Conservation (phyloP, 2,329 filamentous ascomycete species). For the Paecilomyces sp. region DNA sequence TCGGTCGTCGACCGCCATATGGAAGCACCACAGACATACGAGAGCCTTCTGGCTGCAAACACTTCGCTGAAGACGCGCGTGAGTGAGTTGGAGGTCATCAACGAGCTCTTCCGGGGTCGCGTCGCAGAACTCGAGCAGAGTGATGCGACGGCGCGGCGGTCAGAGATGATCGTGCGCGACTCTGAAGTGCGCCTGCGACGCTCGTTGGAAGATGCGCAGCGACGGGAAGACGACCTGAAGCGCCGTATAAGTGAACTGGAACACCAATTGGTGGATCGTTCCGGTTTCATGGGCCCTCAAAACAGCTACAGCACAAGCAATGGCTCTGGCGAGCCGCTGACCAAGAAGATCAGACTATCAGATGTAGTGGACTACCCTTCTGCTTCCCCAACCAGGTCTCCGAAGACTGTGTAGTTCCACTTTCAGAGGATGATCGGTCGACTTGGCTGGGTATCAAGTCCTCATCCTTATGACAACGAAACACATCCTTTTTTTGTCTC, state of each 20-base stretch:
- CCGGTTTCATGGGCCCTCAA: slow-evolving; percentile 7
- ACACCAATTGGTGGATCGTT: slow-evolving; percentile 37
- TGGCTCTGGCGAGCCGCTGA: slow-evolving; percentile 38
- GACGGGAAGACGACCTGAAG: slow-evolving; percentile 74
- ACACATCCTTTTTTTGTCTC: slow-evolving; percentile 12
- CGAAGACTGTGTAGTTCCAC: slow-evolving; percentile 22
- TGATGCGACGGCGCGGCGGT: slow-evolving; percentile 59
- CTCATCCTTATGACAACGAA: slow-evolving; percentile 4
- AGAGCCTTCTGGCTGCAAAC: slow-evolving; percentile 72
- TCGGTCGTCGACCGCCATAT: slow-evolving; percentile 55
- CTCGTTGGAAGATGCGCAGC: slow-evolving; percentile 68
- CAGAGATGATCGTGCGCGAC: slow-evolving; percentile 49
- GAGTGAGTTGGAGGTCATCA: slow-evolving; percentile 92
- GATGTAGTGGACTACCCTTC: slow-evolving; percentile 44
- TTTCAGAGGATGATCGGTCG: neutral
- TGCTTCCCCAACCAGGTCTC: slow-evolving; percentile 24
- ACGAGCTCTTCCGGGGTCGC: slow-evolving; percentile 68
- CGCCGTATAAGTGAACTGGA: slow-evolving; percentile 74
- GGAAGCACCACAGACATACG: slow-evolving; percentile 68
- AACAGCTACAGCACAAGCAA: slow-evolving; percentile 15
- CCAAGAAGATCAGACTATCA: slow-evolving; percentile 52
- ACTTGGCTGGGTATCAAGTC: neutral
- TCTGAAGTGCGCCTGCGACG: slow-evolving; percentile 50
- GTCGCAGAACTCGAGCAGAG: slow-evolving; percentile 71
- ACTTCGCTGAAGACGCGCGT: slow-evolving; percentile 90